Evolutionary conservation across 2,329 filamentous ascomycete species (phyloP).

Genomic region (Fusarium hainanense): DNA sequence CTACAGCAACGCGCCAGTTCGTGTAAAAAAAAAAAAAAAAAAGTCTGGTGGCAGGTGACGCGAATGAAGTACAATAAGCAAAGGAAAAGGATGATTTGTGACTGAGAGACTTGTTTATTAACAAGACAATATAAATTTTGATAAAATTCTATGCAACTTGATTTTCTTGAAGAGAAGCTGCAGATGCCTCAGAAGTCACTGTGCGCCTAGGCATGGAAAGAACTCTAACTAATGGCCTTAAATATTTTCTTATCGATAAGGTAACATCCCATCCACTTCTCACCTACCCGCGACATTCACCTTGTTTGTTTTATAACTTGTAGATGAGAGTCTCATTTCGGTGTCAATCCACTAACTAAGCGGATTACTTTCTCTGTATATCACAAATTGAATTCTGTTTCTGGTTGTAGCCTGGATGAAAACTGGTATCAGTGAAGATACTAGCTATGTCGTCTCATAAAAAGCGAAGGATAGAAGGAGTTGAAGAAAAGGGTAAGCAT

Average conservation of each 20-base stretch:
- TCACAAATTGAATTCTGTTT: neutral
- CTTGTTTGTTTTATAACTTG: neutral
- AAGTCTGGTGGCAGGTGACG: slow-evolving; percentile 6
- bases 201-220: neutral
- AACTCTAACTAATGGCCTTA: neutral
- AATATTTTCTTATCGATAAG: slow-evolving; percentile 37
- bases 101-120: neutral
- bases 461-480: slow-evolving; percentile 50
- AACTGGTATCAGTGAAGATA: neutral
- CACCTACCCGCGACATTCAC: slow-evolving; percentile 1
- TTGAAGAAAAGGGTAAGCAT: slow-evolving; percentile 47
- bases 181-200: neutral
- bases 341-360: neutral
- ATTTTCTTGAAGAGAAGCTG: neutral
- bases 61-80: neutral
- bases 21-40: slow-evolving; percentile 35
- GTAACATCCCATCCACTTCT: neutral
- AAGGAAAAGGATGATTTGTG: neutral
- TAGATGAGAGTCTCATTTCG: neutral
- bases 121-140: neutral
- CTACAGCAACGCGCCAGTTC: slow-evolving; percentile 26
- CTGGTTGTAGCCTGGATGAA: neutral
- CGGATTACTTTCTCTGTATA: neutral
- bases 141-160: neutral
- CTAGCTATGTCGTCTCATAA: slow-evolving; percentile 48